These are phyloP conservation scores for Cucumis hystrix DNA, from an alignment of 306 rosid species.

Conservation along the genomic window DNA sequence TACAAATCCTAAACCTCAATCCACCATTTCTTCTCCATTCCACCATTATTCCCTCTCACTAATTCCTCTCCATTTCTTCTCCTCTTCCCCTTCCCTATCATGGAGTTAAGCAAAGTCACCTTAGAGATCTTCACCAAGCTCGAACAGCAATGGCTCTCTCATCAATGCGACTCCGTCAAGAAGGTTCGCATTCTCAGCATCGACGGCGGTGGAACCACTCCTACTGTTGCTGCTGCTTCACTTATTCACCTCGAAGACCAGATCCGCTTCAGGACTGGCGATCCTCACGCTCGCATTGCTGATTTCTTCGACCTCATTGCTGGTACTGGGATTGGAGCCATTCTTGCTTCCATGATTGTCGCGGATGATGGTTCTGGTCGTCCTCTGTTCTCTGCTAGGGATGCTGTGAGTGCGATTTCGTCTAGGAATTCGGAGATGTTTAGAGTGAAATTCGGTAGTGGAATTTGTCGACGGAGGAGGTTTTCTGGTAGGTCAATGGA, in stretches of 20 bases:
- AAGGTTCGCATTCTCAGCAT: constrained; percentile 86
- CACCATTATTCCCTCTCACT: neutral
- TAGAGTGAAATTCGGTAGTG: constrained; percentile 18
- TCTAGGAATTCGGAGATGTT: constrained; percentile 39
- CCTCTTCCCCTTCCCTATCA: neutral
- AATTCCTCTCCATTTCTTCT: neutral
- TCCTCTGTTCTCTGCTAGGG: constrained; percentile 62
- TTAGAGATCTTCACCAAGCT: constrained; percentile 84
- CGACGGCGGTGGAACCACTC: constrained; percentile 84
- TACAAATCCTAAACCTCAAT: neutral
- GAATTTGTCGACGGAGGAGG: constrained; percentile 33
- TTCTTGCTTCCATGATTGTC: constrained; percentile 67
- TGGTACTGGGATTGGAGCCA: constrained; percentile 77
- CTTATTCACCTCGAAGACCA: constrained; percentile 80
- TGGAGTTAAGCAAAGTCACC: constrained; percentile 75
- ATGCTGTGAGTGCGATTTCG: constrained; percentile 32
- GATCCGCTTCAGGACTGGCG: constrained; percentile 77
- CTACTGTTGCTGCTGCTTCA: constrained; percentile 60
- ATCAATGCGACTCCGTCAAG: constrained; percentile 42
- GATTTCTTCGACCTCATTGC: constrained; percentile 83
- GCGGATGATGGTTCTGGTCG: constrained; percentile 57
- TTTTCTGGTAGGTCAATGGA: constrained; percentile 63
- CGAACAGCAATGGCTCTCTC: constrained; percentile 95
- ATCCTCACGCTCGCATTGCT: constrained; percentile 56
- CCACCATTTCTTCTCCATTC: neutral